Base-by-base conservation (phyloP, 1,284 basidiomycete genomes). In the Volvariella surrecta region DNA sequence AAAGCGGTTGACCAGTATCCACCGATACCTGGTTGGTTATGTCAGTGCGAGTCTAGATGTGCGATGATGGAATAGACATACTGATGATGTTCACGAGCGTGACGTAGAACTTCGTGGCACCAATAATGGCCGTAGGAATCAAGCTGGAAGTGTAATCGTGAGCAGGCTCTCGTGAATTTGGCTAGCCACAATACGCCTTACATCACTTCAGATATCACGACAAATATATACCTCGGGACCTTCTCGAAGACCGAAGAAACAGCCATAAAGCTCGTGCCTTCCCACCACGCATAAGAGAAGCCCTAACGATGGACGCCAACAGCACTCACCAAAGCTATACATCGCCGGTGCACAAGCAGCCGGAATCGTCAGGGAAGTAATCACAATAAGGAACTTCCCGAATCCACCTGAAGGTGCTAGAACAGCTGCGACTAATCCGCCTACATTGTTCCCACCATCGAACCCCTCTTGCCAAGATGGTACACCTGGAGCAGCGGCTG, bases 171-270 rank as follows among this genome's bases (percentile, higher is more conserved):
- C 11, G 24, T 28, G 24, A 6, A 11, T 28, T 28, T 6, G 6
- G 24, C 11, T 6, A 6, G 24, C 24, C 6, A 6, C 6, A 6
- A 11, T 11, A 28, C 6, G 24, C 6, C 66, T 40, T 38, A 78
- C 76, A 91, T 78, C n/a, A 74, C 82, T 17, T 76, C 81, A 2
- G 84, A 83, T 31, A 88, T 56, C 11, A 88, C 75, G 51, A 83
- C 49, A 34, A 55, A 57, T 28, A 87, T 64, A 61, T 83, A 89
- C 45, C 88, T 71, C 2, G 89, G 89, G 3, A 90, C 64, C 30
- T 63, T 59, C 15, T 68, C 60, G 47, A 76, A 71, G 20, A 77
- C 45, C 54, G 79, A 57, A 2, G 79, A 63, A 15, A 85, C 66
- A 8, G 84, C 73, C 73, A 88, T 84, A 50, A 85, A 72, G 48